phyloP scores from a whole-genome alignment of 2,329 filamentous ascomycete species.

The Colletotrichum gloeosporioides region DNA sequence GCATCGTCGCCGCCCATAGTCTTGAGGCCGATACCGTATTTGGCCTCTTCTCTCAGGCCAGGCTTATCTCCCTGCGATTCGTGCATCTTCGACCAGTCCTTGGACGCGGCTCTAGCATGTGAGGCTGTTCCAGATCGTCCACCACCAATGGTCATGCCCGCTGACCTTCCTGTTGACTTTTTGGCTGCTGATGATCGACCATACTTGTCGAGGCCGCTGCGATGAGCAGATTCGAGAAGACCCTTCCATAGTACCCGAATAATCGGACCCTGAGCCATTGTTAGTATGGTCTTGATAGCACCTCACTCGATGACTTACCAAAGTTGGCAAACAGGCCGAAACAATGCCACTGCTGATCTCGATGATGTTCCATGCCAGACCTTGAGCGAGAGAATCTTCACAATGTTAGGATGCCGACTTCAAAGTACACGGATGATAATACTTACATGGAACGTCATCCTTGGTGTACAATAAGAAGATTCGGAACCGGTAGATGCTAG shows the following conservation, averaged over 20 bases:
- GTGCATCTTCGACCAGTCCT: slow-evolving; percentile 7
- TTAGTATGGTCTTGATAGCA: background rate
- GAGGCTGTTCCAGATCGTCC: background rate
- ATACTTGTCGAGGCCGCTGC: slow-evolving; percentile 5
- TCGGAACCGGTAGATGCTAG: slow-evolving; percentile 9
- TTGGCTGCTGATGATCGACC: background rate
- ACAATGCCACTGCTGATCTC: slow-evolving; percentile 20
- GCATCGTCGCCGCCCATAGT: slow-evolving; percentile 22
- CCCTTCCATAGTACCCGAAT: slow-evolving; percentile 7
- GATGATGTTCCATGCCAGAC: slow-evolving; percentile 16
- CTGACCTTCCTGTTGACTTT: slow-evolving; percentile 3
- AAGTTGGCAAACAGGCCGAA: slow-evolving; percentile 11
- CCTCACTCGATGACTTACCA: background rate
- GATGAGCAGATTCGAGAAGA: background rate
- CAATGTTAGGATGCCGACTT: background rate
- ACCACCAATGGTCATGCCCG: slow-evolving; percentile 7
- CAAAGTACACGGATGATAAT: rapidly evolving
- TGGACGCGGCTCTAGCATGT: background rate
- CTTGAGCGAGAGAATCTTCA: slow-evolving; percentile 2
- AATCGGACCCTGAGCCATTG: background rate
- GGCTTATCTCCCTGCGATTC: background rate
- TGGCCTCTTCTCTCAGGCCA: background rate
- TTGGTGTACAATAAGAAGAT: slow-evolving; percentile 6
- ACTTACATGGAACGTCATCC: slow-evolving; percentile 13
- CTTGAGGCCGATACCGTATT: slow-evolving; percentile 24